These are phyloP conservation scores for Trichoderma citrinoviride DNA, from an alignment of 2,329 filamentous ascomycete species.

Conservation along the genomic window DNA sequence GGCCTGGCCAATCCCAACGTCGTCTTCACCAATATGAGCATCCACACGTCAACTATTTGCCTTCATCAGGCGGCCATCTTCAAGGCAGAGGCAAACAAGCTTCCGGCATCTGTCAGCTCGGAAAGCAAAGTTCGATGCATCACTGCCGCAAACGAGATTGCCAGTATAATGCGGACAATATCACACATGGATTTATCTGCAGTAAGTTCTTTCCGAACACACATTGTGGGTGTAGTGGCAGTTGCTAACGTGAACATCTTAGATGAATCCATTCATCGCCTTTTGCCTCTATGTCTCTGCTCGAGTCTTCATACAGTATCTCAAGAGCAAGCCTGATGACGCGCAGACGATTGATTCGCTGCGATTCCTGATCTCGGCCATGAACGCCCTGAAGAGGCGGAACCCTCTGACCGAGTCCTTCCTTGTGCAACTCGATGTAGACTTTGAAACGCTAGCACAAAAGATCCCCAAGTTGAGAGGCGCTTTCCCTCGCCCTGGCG, in stretches of 20 bases:
- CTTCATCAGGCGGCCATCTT: conserved; percentile 98
- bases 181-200: conserved; percentile 81
- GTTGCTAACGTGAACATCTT: not conserved
- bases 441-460: conserved; percentile 71
- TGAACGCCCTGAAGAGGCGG: conserved; percentile 82
- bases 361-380: conserved; percentile 86
- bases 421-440: conserved; percentile 86
- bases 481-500: conserved; percentile 52
- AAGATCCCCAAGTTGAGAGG: conserved; percentile 57
- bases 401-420: conserved; percentile 95
- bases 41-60: conserved; percentile 94
- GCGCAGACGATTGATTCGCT: conserved; percentile 73
- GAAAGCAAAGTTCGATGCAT: conserved; percentile 94
- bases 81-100: conserved; percentile 86
- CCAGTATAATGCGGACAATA: conserved; percentile 91
- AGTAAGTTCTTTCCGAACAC: conserved; percentile 51
- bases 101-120: conserved; percentile 72
- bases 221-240: not conserved
- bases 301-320: conserved; percentile 90
- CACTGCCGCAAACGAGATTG: conserved; percentile 88
- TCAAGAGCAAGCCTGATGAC: conserved; percentile 91
- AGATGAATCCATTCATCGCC: conserved; percentile 95
- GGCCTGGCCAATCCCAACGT: conserved; percentile 78
- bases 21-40: conserved; percentile 93
- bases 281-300: conserved; percentile 97